phyloP scores from a whole-genome alignment of 2,329 filamentous ascomycete species.

The Mollisia scopiformis region DNA sequence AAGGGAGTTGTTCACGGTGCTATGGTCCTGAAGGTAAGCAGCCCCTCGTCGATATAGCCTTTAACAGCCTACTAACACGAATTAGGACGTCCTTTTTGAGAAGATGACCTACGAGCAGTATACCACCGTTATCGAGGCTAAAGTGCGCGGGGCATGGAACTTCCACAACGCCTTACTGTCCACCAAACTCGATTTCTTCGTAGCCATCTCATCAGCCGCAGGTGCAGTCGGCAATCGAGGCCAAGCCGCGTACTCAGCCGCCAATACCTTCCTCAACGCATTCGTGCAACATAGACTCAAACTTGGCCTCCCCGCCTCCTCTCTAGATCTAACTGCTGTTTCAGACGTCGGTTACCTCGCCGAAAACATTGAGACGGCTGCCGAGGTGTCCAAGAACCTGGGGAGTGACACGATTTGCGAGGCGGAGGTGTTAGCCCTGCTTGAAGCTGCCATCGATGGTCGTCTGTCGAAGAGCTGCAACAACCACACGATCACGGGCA shows the following conservation, averaged over 20 bases:
- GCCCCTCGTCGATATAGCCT: too few relatives aligned
- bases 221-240: slow-evolving; percentile 31
- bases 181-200: slow-evolving; percentile 42
- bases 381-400: slow-evolving; percentile 32
- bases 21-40: slow-evolving; percentile 40
- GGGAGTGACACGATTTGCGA: slow-evolving; percentile 50
- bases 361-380: slow-evolving; percentile 22
- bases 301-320: slow-evolving; percentile 5
- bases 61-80: background rate
- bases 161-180: slow-evolving; percentile 18
- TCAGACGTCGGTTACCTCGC: slow-evolving; percentile 4
- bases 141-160: slow-evolving; percentile 30
- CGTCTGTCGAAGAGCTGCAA: slow-evolving; percentile 46
- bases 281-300: slow-evolving; percentile 15
- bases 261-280: slow-evolving; percentile 37
- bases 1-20: background rate
- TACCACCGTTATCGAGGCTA: slow-evolving; percentile 30
- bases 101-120: background rate
- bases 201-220: slow-evolving; percentile 40
- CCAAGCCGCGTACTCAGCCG: slow-evolving; percentile 42
- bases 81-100: background rate
- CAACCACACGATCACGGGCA: slow-evolving; percentile 56
- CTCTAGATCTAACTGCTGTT: slow-evolving; percentile 19
- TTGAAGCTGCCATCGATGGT: slow-evolving; percentile 54
- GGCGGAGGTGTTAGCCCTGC: slow-evolving; percentile 56